Evolutionary conservation across 1,284 basidiomycete species (phyloP).

Genomic region (Puccinia hordei): DNA sequence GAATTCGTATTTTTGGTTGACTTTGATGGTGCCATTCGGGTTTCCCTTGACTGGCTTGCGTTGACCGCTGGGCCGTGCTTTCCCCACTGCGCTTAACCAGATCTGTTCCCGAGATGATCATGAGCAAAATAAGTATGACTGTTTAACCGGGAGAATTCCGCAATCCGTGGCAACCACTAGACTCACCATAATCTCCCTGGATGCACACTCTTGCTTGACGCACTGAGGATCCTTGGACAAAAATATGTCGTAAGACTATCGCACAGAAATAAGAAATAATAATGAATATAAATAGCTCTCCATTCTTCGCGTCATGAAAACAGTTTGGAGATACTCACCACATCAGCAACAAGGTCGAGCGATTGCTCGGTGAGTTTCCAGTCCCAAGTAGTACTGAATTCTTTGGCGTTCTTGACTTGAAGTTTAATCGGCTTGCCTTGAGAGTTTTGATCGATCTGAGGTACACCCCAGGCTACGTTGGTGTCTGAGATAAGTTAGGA

Average conservation of each 20-base stretch:
- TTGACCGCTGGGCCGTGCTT: not conserved
- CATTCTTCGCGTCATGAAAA: not conserved
- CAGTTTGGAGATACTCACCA: constrained; percentile 3
- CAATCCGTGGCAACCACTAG: too few species aligned
- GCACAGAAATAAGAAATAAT: not conserved
- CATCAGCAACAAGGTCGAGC: not conserved
- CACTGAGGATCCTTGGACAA: constrained; percentile 4
- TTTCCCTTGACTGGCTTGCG: not conserved
- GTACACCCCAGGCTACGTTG: constrained; percentile 13
- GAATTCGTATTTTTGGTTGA: not conserved
- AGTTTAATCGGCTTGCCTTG: not conserved
- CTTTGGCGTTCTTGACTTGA: not conserved
- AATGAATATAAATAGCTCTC: too few species aligned
- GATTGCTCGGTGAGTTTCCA: not conserved
- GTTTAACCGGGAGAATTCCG: too few species aligned
- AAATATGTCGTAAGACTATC: constrained; percentile 24
- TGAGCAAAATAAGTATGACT: not conserved
- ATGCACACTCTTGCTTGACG: not conserved
- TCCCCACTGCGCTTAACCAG: not conserved
- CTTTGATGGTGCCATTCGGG: not conserved
- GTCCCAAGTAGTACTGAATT: not conserved
- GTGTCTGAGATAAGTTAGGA: not conserved
- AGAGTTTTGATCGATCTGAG: too few species aligned
- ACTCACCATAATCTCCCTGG: constrained; percentile 20
- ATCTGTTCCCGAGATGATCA: not conserved